These are phyloP conservation scores for Daldinia vernicosa DNA, from an alignment of 495 filamentous ascomycete species.

Conservation along the genomic window DNA sequence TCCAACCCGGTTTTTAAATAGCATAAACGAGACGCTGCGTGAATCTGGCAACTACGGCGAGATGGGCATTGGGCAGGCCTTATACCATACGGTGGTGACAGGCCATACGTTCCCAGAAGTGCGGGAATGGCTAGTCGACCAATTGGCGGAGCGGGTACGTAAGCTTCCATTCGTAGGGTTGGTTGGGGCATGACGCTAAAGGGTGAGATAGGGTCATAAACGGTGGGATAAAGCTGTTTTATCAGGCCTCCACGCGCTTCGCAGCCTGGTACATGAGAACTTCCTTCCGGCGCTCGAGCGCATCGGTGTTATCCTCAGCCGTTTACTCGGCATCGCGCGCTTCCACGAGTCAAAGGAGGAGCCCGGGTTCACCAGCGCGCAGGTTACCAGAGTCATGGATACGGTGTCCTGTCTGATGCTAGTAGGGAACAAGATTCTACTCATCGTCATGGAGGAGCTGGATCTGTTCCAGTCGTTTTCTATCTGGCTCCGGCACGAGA, in stretches of 20 bases:
- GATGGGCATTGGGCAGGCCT: conserved; percentile 72
- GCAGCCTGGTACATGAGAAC: conserved; percentile 82
- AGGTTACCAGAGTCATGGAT: conserved; percentile 66
- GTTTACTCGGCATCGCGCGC: conserved; percentile 84
- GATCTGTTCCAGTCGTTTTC: conserved; percentile 82
- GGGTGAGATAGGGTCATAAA: conserved; percentile 76
- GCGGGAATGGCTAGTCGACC: conserved; percentile 89
- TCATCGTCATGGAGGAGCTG: conserved; percentile 77
- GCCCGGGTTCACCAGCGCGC: conserved; percentile 67
- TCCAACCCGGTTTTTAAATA: conserved; percentile 76
- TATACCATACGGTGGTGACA: conserved; percentile 87
- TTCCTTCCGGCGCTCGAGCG: conserved; percentile 88
- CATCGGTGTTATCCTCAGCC: conserved; percentile 80
- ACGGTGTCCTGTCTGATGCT: conserved; percentile 79
- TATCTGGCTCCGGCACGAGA: conserved; percentile 84
- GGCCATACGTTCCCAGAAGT: conserved; percentile 80
- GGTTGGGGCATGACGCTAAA: conserved; percentile 15
- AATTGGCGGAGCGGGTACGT: conserved; percentile 80
- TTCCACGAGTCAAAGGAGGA: conserved; percentile 75
- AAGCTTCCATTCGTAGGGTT: background rate
- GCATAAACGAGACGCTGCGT: conserved; percentile 71
- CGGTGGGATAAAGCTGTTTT: conserved; percentile 91
- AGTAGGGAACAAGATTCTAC: conserved; percentile 76
- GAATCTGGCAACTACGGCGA: conserved; percentile 40
- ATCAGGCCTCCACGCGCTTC: conserved; percentile 77